A percentile compares a stretch with the other conserved stretches of the same genome.
Conservation (phyloP, 2,329 filamentous ascomycete genomes). For the Chaetomiaceae sp. region DNA sequence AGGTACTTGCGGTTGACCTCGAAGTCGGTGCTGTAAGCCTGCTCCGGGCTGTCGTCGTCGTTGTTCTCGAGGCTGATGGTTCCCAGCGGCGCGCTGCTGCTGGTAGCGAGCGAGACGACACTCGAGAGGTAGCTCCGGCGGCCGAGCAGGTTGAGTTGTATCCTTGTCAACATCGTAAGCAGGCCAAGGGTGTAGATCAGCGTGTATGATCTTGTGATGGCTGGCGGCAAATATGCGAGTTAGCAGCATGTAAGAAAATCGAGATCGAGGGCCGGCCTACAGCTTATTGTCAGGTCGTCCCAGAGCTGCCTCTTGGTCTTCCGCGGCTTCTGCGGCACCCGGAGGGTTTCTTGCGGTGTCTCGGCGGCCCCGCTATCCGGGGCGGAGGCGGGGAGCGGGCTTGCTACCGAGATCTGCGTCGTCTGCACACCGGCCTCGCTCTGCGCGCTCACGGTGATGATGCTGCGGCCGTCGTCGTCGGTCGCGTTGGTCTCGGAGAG, state of each 20-base stretch:
- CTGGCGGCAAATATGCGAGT: slow-evolving; percentile 40
- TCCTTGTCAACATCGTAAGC: slow-evolving; percentile 84
- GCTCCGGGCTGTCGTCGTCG: slow-evolving; percentile 79
- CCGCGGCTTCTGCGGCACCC: slow-evolving; percentile 42
- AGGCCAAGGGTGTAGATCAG: slow-evolving; percentile 87
- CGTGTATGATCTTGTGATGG: slow-evolving; percentile 85
- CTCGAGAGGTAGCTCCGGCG: slow-evolving; percentile 93
- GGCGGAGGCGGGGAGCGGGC: slow-evolving; percentile 39
- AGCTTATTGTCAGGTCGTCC: slow-evolving; percentile 95
- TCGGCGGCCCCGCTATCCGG: slow-evolving; percentile 23
- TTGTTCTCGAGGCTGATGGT: slow-evolving; percentile 89
- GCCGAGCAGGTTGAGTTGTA: slow-evolving; percentile 95
- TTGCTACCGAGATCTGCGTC: slow-evolving; percentile 64
- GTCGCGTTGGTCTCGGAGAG: slow-evolving; percentile 66
- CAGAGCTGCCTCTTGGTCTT: slow-evolving; percentile 91
- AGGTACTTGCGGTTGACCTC: slow-evolving; percentile 93
- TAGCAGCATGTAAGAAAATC: slow-evolving; percentile 1
- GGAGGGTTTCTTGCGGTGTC: slow-evolving; percentile 31
- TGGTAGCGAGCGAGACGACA: slow-evolving; percentile 84
- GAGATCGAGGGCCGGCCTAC: slow-evolving; percentile 39
- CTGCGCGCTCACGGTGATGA: slow-evolving; percentile 57
- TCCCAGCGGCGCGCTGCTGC: slow-evolving; percentile 54
- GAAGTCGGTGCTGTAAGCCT: slow-evolving; percentile 86
- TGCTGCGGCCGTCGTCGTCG: slow-evolving; percentile 78
- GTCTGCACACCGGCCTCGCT: slow-evolving; percentile 81